Conservation (phyloP, 192 early-diverging fungal genomes). For the Pilobolus umbonatus region DNA sequence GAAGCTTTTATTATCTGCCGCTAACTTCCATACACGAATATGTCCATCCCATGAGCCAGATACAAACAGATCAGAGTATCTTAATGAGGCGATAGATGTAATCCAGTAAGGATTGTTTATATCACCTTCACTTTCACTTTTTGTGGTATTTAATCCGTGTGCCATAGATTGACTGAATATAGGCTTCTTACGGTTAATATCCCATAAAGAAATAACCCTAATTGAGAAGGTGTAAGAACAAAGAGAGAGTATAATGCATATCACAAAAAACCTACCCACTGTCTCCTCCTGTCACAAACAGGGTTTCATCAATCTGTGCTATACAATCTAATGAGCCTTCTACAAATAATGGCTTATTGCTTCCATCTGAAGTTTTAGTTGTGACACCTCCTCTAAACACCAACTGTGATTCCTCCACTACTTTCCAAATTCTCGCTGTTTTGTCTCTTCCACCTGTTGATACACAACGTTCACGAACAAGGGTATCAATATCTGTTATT, state of each 20-base stretch:
- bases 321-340: conserved; percentile 81
- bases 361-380: conserved; percentile 20
- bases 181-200: conserved; percentile 87
- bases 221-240: conserved; percentile 4
- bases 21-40: conserved; percentile 85
- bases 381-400: conserved; percentile 79
- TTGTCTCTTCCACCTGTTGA: conserved; percentile 87
- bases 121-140: conserved; percentile 43
- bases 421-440: conserved; percentile 91
- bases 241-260: too few species aligned
- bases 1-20: conserved; percentile 60
- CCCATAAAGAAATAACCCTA: conserved; percentile 92
- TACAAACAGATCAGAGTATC: conserved; percentile 87
- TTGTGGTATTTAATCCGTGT: conserved; percentile 63
- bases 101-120: conserved; percentile 73
- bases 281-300: conserved; percentile 90
- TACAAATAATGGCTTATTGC: conserved; percentile 2
- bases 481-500: conserved; percentile 73
- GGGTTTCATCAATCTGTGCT: conserved; percentile 90
- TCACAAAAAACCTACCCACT: conserved; percentile 53
- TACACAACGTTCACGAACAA: conserved; percentile 87
- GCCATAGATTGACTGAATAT: conserved; percentile 67
- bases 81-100: conserved; percentile 75
- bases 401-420: conserved; percentile 89
- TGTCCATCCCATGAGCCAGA: conserved; percentile 86